Conservation (phyloP, 176 grass and related monocot species). For the Paspalum vaginatum region DNA sequence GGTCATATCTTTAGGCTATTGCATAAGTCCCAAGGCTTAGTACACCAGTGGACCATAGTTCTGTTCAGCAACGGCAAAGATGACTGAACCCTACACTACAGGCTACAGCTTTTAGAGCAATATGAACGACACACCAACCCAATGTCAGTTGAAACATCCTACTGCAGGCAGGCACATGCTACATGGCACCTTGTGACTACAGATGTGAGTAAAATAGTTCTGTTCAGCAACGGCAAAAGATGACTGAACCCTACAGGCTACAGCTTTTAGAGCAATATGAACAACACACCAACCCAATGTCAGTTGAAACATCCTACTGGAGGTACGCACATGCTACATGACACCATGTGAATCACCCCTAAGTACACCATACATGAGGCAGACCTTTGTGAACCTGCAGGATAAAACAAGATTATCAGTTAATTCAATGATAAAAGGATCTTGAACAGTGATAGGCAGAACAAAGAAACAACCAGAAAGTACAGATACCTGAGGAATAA, state of each 20-base stretch:
- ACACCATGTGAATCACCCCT: conserved; percentile 13
- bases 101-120: neutral
- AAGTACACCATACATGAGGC: neutral
- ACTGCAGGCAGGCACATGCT: neutral
- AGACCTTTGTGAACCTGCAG: neutral
- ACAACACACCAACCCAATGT: neutral
- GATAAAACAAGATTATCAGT: neutral
- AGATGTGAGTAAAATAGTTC: no score
- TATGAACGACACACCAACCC: neutral
- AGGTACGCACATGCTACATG: neutral
- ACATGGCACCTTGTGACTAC: conserved; percentile 9
- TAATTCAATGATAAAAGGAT: neutral
- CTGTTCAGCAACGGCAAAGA: neutral
- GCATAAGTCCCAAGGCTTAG: no score
- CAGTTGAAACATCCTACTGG: conserved; percentile 19
- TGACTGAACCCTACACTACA: neutral
- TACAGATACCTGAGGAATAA: neutral
- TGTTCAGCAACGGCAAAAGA: neutral
- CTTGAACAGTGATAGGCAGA: conserved; percentile 1
- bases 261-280: neutral
- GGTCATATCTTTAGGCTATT: no score
- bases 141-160: conserved; percentile 16
- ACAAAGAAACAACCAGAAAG: neutral
- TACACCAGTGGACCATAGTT: no score
- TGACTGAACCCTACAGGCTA: neutral